phyloP scores from a whole-genome alignment of 768 basidiomycete genomes.

The Amanita pseudoporphyria region DNA sequence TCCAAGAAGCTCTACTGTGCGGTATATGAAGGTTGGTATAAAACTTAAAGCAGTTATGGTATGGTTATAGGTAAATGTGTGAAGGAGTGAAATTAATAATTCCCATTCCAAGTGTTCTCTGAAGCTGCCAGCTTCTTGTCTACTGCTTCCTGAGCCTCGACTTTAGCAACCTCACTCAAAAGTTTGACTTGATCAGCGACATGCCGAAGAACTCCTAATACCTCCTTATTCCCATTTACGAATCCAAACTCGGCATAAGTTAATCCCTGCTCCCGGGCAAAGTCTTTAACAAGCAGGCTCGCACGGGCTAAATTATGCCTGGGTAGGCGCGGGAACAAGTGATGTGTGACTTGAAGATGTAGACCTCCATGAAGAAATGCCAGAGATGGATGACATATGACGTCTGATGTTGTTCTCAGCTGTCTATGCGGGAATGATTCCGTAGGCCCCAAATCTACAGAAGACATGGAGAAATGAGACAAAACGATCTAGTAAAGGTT shows the following conservation, averaged over 20 bases:
- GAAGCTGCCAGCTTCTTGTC: slow-evolving; percentile 20
- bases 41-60: no score
- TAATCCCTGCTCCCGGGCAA: slow-evolving; percentile 75
- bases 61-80: background rate
- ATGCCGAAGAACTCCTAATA: slow-evolving; percentile 67
- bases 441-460: slow-evolving; percentile 77
- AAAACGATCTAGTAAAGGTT: slow-evolving; percentile 67
- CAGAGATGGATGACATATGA: slow-evolving; percentile 75
- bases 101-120: background rate
- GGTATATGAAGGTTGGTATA: background rate
- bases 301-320: slow-evolving; percentile 86
- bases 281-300: slow-evolving; percentile 77
- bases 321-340: slow-evolving; percentile 92
- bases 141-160: slow-evolving; percentile 58
- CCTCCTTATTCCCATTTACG: slow-evolving; percentile 75
- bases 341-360: slow-evolving; percentile 95
- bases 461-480: slow-evolving; percentile 95
- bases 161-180: slow-evolving; percentile 71
- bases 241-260: slow-evolving; percentile 91
- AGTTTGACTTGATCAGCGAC: slow-evolving; percentile 87
- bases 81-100: background rate
- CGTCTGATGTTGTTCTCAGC: slow-evolving; percentile 95
- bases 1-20: slow-evolving; percentile 15
- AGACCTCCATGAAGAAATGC: slow-evolving; percentile 95
- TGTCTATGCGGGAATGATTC: slow-evolving; percentile 95